Base-by-base conservation (phyloP, 192 early-diverging fungal genomes). In the Linderina pennispora region DNA sequence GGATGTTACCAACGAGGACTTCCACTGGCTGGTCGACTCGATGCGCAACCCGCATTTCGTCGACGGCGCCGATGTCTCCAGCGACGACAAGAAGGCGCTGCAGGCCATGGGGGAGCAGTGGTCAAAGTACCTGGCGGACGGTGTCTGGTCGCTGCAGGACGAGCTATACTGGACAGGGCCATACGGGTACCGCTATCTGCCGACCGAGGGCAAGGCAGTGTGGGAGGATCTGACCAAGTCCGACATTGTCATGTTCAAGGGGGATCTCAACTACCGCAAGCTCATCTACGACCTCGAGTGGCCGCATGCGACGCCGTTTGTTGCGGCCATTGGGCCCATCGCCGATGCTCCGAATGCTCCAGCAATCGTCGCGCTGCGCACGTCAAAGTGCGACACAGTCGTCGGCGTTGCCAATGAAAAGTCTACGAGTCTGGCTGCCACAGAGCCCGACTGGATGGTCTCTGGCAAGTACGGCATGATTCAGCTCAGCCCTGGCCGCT, bases 191-290 rank as follows among this genome's bases (percentile, higher is more conserved):
- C 79, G 86, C 59, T 82, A 91, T 38, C 68, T 99, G 23, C 77
- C 77, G 8, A 80, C 74, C 2, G 68, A 75, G 36, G 83, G 80
- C 15, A 74, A 77, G 17, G 78, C 78, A 17, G 55, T 94, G 10
- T 92, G 78, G 63, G 36, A 60, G 4, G 62, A 79, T 73, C 50
- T 75, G 26, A 40, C 42, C 11, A 58, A 69, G 31, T 65, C 89
- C 1, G 70, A 82, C 22, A 36, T 91, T 17, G 72, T 89, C 33
- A 80, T 99, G 11, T 97, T 92, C 60, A 99, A 99, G 65, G 96
- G 96, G 25, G 96, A 99, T 53, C 61, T 99, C 48, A 99, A 97
- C 74, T 97, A 90, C 62, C 77, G 94, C 36, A 99, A 99, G 62
- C 73, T 93, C 22, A 79, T 88, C n/a, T 91, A 92, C 65, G 94